phyloP scores from a whole-genome alignment of 2,329 filamentous ascomycete species.

The Xylariaceae sp. region DNA sequence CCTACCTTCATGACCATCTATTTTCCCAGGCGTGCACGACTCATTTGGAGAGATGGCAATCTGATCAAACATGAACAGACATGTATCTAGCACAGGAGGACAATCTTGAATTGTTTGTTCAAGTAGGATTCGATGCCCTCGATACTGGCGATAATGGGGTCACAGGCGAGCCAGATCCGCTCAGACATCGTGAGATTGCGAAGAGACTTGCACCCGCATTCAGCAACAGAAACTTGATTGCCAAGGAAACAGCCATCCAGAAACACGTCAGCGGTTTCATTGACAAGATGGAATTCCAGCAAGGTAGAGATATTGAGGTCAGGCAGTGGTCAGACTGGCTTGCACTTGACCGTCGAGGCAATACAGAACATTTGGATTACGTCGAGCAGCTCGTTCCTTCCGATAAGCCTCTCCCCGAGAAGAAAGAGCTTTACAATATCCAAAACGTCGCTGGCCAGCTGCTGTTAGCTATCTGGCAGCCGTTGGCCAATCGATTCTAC shows the following conservation, averaged over 20 bases:
- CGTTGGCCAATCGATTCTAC: constrained; percentile 21
- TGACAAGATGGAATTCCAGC: constrained; percentile 3
- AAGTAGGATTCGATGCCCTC: constrained; percentile 12
- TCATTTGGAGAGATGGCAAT: not conserved
- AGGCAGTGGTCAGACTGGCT: constrained; percentile 23
- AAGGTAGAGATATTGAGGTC: constrained; percentile 10
- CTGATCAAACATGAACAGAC: constrained; percentile 5
- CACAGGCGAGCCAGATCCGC: constrained; percentile 15
- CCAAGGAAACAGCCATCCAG: constrained; percentile 11
- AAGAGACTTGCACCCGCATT: constrained; percentile 17
- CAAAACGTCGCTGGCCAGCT: constrained; percentile 20
- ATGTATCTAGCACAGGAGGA: constrained; percentile 14
- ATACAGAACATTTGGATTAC: constrained; percentile 23
- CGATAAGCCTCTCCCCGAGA: constrained; percentile 13
- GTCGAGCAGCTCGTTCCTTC: constrained; percentile 22
- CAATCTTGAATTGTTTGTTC: constrained; percentile 12
- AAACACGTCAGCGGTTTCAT: constrained; percentile 13
- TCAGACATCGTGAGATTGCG: constrained; percentile 15
- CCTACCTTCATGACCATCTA: not conserved
- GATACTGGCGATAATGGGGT: constrained; percentile 16
- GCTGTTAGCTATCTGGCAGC: constrained; percentile 22
- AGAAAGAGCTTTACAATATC: constrained; percentile 19
- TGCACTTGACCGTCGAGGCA: constrained; percentile 17
- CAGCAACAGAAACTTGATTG: constrained; percentile 9
- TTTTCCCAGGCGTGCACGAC: not conserved